These are phyloP conservation scores for Pichia sp. DNA, from an alignment of 1,139 yeast species.

Conservation along the genomic window DNA sequence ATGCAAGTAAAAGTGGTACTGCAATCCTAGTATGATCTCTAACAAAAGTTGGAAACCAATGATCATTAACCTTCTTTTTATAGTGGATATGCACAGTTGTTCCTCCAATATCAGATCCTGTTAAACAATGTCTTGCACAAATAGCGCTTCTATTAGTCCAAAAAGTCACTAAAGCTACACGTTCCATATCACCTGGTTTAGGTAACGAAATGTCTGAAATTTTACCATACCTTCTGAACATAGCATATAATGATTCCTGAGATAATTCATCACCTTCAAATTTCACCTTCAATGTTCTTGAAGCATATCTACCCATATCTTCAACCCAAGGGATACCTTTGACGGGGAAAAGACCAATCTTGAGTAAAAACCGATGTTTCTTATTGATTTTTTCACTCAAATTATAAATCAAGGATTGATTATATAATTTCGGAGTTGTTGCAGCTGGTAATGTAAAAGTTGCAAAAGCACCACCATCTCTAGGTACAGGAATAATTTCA, in stretches of 20 bases:
- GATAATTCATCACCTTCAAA: conserved; percentile 71
- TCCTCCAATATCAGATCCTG: conserved; percentile 57
- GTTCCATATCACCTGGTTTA: conserved; percentile 34
- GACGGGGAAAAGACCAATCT: conserved; percentile 57
- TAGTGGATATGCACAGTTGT: conserved; percentile 71
- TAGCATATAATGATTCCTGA: conserved; percentile 76
- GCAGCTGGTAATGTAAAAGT: conserved; percentile 56
- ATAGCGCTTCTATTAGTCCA: conserved; percentile 60
- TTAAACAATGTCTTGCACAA: conserved; percentile 84
- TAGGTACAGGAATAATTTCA: conserved; percentile 55
- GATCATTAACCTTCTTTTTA: conserved; percentile 46
- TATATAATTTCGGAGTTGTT: conserved; percentile 42
- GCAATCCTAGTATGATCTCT: conserved; percentile 78
- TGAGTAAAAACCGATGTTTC: conserved; percentile 28
- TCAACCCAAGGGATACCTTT: conserved; percentile 96
- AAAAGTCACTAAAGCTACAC: conserved; percentile 50
- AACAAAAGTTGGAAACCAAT: conserved; percentile 47
- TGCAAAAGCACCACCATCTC: conserved; percentile 94
- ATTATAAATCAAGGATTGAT: conserved; percentile 43
- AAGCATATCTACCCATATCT: conserved; percentile 74
- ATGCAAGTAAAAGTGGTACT: conserved; percentile 55
- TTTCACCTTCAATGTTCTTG: conserved; percentile 50
- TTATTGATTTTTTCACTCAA: conserved; percentile 31
- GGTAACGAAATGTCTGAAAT: conserved; percentile 68
- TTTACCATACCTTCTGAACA: conserved; percentile 81